A percentile compares a stretch with the other conserved stretches of the same genome.
These are phyloP conservation scores for Symmetrospora coprosmae DNA, from an alignment of 768 basidiomycete genomes.

Conservation along the genomic window DNA sequence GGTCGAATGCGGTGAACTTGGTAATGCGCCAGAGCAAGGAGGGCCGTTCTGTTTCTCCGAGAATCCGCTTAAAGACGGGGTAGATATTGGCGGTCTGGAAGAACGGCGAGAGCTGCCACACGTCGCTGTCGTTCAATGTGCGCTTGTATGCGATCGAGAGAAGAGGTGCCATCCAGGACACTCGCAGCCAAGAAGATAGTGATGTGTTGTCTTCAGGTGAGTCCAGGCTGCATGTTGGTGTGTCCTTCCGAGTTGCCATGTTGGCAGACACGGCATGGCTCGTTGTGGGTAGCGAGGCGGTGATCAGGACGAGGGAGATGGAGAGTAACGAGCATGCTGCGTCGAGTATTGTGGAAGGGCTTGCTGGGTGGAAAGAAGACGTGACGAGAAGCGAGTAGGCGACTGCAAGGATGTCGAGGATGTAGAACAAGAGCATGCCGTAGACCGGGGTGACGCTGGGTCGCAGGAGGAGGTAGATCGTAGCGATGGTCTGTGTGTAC, in stretches of 20 bases:
- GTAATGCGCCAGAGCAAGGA: neutral
- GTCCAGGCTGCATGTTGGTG: neutral
- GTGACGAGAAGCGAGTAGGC: neutral
- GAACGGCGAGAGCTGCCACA: constrained; percentile 19
- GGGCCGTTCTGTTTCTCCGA: too few species aligned
- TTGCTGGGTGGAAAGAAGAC: too few species aligned
- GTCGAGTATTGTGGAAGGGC: neutral
- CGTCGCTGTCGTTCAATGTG: constrained; percentile 2
- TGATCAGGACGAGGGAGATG: neutral
- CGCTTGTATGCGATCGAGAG: neutral
- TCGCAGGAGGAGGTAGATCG: neutral
- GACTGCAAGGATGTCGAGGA: constrained; percentile 1
- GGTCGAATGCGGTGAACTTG: constrained; percentile 17
- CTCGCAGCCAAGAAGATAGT: constrained; percentile 5
- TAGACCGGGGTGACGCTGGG: neutral
- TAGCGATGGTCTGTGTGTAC: neutral
- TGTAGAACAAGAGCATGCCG: constrained; percentile 9
- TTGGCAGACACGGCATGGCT: neutral
- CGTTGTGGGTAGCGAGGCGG: neutral
- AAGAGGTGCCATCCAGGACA: constrained; percentile 10
- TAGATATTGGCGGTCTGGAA: constrained; percentile 13
- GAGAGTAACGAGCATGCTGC: neutral
- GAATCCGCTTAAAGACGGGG: neutral
- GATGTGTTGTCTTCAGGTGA: constrained; percentile 13
- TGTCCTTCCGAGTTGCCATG: neutral